These are phyloP conservation scores for Kodamaea fungicola DNA, from an alignment of 1,139 yeast species.

Conservation along the genomic window DNA sequence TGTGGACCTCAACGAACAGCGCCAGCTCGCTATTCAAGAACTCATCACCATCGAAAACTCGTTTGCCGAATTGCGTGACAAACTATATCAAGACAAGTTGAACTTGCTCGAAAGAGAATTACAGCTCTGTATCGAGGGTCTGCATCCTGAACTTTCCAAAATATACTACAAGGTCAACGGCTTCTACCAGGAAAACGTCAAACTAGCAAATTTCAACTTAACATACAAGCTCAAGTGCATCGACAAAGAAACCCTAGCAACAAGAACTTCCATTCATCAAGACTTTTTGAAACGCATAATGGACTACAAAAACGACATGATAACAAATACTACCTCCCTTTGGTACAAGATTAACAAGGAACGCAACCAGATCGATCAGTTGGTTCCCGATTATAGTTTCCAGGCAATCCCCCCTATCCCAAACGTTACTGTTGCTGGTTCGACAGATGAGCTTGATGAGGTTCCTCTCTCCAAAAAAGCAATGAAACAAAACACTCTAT, in stretches of 20 bases:
- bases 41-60: conserved; percentile 77
- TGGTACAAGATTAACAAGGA: conserved; percentile 95
- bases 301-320: conserved; percentile 64
- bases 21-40: conserved; percentile 63
- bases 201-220: conserved; percentile 64
- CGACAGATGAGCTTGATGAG: conserved; percentile 10
- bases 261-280: conserved; percentile 80
- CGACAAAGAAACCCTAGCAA: conserved; percentile 75
- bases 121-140: conserved; percentile 81
- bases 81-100: conserved; percentile 70
- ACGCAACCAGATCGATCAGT: conserved; percentile 76
- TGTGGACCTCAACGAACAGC: conserved; percentile 44
- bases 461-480: conserved; percentile 32
- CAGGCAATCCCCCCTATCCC: conserved; percentile 34
- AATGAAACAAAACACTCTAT: conserved; percentile 34
- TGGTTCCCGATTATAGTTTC: conserved; percentile 46
- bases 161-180: conserved; percentile 69
- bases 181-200: conserved; percentile 65
- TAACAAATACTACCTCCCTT: conserved; percentile 72
- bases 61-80: conserved; percentile 83
- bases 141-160: conserved; percentile 79
- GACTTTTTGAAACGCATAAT: conserved; percentile 68
- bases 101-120: conserved; percentile 75
- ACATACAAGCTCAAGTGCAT: conserved; percentile 74
- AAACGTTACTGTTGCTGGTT: conserved; percentile 18